Evolutionary conservation across 768 basidiomycete species (phyloP), one percentile per base, ranked within the genome.

Genomic region (Clathrus columnatus): DNA sequence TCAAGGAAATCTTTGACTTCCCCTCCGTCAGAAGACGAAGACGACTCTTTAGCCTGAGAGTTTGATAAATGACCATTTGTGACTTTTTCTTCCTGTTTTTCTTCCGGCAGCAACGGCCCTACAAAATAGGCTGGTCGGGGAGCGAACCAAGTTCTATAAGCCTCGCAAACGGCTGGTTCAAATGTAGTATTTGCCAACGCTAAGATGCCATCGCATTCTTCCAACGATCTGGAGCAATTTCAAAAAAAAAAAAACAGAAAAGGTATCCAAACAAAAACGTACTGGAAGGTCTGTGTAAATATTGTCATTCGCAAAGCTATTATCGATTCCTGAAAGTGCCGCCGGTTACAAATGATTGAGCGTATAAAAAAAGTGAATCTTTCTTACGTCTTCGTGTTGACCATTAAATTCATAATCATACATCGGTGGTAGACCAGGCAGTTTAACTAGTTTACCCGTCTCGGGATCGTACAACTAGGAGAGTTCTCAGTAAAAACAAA

Each of bases 1-100:
- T 64, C 56, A 32, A 64, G 51, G 56, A 64, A 61, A 28, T 7
- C 11, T 11, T 57, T 36, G 45, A 63, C 57, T 26, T 61, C 59
- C 2, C 36, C 46, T 44, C 43, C 23, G 57, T 51, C 32, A 30
- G 42, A 5, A 57, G 61, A 30, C 44, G 46, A 18, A 36, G 47
- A n/a, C n/a, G n/a, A n/a, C 36, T 36, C 36, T n/a, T 36, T 36
- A 14, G 11, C 36, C 2, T 36, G 36, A 36, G 36, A 36, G n/a
- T n/a, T 36, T 14, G 36, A 36, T 14, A 36, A 2, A 3, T 3
- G 4, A 8, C n/a, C 36, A 14, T 8, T 8, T 4, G 10, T 36
- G 36, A n/a, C 14, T 8, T 11, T 36, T 36, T 36, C 36, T 14
- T 36, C 36, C 11, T 21, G 36, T 8, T 11, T 36, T 36, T 36